phyloP scores from a whole-genome alignment of 805 yeast species.

The Naumovozyma dairenensis region DNA sequence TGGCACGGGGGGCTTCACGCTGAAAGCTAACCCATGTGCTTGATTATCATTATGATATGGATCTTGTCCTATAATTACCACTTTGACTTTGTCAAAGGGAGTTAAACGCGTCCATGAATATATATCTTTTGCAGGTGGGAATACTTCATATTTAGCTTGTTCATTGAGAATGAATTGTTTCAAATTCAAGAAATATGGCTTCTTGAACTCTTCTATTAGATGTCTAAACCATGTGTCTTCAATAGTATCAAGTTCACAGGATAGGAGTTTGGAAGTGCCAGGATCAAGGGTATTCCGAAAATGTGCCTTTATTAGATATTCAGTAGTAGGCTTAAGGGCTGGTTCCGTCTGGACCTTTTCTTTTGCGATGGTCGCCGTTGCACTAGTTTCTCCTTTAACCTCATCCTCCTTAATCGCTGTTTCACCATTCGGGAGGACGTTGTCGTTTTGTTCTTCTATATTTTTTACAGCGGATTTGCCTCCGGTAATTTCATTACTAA shows the following conservation, averaged over 20 bases:
- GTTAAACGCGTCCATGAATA: slow-evolving; percentile 90
- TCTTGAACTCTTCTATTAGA: slow-evolving; percentile 61
- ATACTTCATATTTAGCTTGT: slow-evolving; percentile 40
- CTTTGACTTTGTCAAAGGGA: slow-evolving; percentile 62
- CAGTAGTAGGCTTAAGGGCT: no score
- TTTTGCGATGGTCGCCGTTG: background rate
- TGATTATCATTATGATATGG: slow-evolving; percentile 90
- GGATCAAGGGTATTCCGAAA: background rate
- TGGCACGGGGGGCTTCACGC: slow-evolving; percentile 73
- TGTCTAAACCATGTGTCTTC: slow-evolving; percentile 72
- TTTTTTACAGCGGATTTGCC: no score
- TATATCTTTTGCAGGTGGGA: slow-evolving; percentile 68
- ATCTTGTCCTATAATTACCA: slow-evolving; percentile 86
- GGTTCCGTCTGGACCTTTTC: background rate
- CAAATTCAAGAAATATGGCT: slow-evolving; percentile 72
- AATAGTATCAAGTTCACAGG: slow-evolving; percentile 52
- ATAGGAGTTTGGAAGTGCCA: background rate
- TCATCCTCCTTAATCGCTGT: no score
- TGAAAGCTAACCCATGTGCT: slow-evolving; percentile 94
- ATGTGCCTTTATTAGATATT: background rate
- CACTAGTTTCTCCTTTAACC: no score
- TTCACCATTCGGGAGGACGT: no score
- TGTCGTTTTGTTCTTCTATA: no score
- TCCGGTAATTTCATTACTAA: background rate
- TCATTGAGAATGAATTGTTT: slow-evolving; percentile 53